A percentile compares a stretch with the other conserved stretches of the same genome.
Evolutionary conservation across 73 alveolate species (phyloP).

Genomic region (Breviolum minutum): DNA sequence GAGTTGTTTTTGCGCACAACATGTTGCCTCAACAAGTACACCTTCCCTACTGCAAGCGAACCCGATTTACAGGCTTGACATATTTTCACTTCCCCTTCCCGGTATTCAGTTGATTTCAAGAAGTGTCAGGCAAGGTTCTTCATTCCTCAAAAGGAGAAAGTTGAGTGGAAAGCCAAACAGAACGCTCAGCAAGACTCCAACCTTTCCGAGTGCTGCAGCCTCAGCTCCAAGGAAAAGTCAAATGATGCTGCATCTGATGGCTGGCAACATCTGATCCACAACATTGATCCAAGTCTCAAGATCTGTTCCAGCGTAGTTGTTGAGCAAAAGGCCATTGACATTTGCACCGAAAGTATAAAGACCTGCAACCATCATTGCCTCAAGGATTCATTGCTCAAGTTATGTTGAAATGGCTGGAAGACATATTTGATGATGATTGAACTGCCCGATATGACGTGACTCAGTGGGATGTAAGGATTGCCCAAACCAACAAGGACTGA

Average conservation of each 20-base stretch:
- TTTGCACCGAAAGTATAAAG: conserved; percentile 57
- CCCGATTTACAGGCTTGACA: too few species aligned
- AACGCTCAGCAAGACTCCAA: conserved; percentile 74
- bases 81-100: not conserved
- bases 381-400: not conserved
- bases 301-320: conserved; percentile 55
- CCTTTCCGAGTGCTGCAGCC: conserved; percentile 75
- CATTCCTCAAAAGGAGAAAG: conserved; percentile 53
- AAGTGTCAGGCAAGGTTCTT: not conserved
- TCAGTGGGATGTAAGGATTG: not conserved
- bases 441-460: too few species aligned
- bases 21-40: too few species aligned
- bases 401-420: not conserved
- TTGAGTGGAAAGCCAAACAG: conserved; percentile 72
- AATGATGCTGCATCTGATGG: too few species aligned
- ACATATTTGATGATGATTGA: not conserved
- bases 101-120: not conserved
- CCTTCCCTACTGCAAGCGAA: too few species aligned
- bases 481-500: not conserved
- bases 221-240: not conserved
- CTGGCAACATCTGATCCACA: not conserved
- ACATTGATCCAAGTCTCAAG: not conserved
- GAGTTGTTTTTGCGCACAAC: not conserved
- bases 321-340: conserved; percentile 35
- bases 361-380: conserved; percentile 75